These are phyloP conservation scores for Farysia itapuensis DNA, from an alignment of 1,284 basidiomycete species.

Conservation along the genomic window DNA sequence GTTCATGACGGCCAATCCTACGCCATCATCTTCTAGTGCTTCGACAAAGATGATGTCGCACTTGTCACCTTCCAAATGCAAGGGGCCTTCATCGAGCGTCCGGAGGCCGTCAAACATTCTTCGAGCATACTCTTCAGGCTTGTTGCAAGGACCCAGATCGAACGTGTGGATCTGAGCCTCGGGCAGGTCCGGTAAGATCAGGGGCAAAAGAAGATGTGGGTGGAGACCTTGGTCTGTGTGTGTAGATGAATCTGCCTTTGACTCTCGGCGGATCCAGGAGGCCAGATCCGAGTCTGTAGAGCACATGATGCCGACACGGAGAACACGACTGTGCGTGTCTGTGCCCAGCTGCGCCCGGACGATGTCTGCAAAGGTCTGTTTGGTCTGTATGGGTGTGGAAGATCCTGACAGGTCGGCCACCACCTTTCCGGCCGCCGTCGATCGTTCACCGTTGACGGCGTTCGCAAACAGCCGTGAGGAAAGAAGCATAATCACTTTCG, in stretches of 20 bases:
- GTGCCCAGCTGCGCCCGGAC: constrained; percentile 12
- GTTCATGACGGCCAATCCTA: constrained; percentile 96
- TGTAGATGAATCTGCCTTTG: neutral
- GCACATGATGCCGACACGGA: constrained; percentile 31
- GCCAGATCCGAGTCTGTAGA: constrained; percentile 26
- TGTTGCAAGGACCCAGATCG: constrained; percentile 68
- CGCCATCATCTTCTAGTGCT: constrained; percentile 75
- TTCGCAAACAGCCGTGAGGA: constrained; percentile 10
- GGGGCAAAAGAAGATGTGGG: constrained; percentile 7
- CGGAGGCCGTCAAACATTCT: constrained; percentile 86
- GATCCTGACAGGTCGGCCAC: constrained; percentile 8
- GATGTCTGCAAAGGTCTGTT: constrained; percentile 11
- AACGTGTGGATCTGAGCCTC: constrained; percentile 48
- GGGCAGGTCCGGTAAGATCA: neutral
- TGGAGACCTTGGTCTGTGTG: neutral
- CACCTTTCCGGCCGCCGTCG: constrained; percentile 7
- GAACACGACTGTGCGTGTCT: neutral
- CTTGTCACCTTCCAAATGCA: constrained; percentile 41
- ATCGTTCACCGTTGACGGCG: constrained; percentile 1
- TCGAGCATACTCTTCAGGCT: constrained; percentile 74
- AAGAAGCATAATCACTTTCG: constrained; percentile 44
- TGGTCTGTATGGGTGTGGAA: neutral
- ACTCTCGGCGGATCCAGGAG: neutral
- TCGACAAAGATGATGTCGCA: constrained; percentile 87
- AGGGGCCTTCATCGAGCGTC: constrained; percentile 67